Evolutionary conservation across 768 basidiomycete genomes (phyloP), one percentile per base, ranked within the genome.

Genomic region (Cyathus striatus): DNA sequence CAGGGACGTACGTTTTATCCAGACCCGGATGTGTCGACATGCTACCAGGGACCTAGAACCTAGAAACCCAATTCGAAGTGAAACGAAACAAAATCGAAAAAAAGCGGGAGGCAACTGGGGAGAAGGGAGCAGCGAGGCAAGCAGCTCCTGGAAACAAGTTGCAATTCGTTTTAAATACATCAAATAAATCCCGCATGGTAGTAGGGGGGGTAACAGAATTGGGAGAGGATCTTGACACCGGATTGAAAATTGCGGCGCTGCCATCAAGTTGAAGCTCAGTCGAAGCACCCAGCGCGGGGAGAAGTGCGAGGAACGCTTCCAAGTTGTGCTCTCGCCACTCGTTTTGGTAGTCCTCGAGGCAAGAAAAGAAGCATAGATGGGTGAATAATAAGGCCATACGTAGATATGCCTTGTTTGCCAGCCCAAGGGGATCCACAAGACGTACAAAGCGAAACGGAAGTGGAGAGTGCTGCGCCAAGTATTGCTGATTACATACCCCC

Each of bases 1-100:
- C n/a, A 27, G 6, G 24, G 5, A 57, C 64, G 21, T 39, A 72
- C 70, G 63, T 65, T 12, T 52, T 50, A 20, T 65, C 70, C 6
- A 69, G 39, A n/a, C 20, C 3, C 30, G 30, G 30, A 32, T 32
- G 30, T 32, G 30, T 13, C 30, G 30, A 32, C 30, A 32, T 32
- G 30, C 13, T 32, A n/a, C n/a, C n/a, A n/a, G n/a, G n/a, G n/a
- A n/a, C n/a, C n/a, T n/a, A n/a, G n/a, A n/a, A n/a, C n/a, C n/a
- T n/a, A n/a, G n/a, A n/a, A n/a, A n/a, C n/a, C n/a, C n/a, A n/a
- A n/a, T n/a, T n/a, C n/a, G n/a, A n/a, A n/a, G n/a, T n/a, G n/a
- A n/a, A n/a, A n/a, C n/a, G n/a, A n/a, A n/a, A n/a, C 30, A 32
- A 32, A 12, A 32, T 32, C 30, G 17, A 16, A 12, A 12, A 13